These are phyloP conservation scores for Taxawa tesnikishii DNA, from an alignment of 2,329 filamentous ascomycete species.

Conservation along the genomic window DNA sequence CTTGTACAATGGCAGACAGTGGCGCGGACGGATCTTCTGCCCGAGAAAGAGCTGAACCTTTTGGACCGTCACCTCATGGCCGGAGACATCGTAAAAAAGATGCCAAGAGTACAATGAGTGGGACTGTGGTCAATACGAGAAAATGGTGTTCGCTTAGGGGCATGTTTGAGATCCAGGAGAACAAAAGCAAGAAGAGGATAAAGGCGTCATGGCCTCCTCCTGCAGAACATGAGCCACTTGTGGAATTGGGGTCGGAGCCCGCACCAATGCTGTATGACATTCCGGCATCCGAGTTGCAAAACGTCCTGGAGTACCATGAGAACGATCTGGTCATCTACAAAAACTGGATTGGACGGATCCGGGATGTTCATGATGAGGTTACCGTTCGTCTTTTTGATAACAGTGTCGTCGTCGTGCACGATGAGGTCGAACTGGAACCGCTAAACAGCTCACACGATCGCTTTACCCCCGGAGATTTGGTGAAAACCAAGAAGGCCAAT, in stretches of 20 bases:
- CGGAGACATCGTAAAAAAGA: slow-evolving; percentile 43
- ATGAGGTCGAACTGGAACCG: slow-evolving; percentile 25
- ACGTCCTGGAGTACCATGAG: slow-evolving; percentile 27
- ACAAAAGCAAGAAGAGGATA: slow-evolving; percentile 3
- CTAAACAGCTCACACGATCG: slow-evolving; percentile 14
- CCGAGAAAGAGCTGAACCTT: slow-evolving; percentile 30
- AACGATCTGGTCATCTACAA: slow-evolving; percentile 42
- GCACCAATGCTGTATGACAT: slow-evolving; percentile 12
- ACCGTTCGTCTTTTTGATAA: slow-evolving; percentile 39
- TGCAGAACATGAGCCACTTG: slow-evolving; percentile 4
- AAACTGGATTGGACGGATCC: slow-evolving; percentile 44
- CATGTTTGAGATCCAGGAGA: slow-evolving; percentile 14
- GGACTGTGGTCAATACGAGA: slow-evolving; percentile 39
- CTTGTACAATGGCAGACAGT: slow-evolving; percentile 35
- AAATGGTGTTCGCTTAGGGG: slow-evolving; percentile 32
- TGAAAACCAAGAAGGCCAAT: slow-evolving; percentile 39
- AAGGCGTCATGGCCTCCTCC: slow-evolving; percentile 6
- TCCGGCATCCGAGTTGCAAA: slow-evolving; percentile 17
- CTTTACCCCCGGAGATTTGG: slow-evolving; percentile 34
- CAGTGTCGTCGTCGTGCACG: slow-evolving; percentile 40
- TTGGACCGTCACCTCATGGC: slow-evolving; percentile 42
- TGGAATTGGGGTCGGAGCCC: slow-evolving; percentile 2
- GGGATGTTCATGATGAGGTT: slow-evolving; percentile 36
- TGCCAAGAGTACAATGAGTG: slow-evolving; percentile 36
- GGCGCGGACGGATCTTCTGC: slow-evolving; percentile 12